Conservation (phyloP, 2,329 filamentous ascomycete species). For the Alternaria atra region DNA sequence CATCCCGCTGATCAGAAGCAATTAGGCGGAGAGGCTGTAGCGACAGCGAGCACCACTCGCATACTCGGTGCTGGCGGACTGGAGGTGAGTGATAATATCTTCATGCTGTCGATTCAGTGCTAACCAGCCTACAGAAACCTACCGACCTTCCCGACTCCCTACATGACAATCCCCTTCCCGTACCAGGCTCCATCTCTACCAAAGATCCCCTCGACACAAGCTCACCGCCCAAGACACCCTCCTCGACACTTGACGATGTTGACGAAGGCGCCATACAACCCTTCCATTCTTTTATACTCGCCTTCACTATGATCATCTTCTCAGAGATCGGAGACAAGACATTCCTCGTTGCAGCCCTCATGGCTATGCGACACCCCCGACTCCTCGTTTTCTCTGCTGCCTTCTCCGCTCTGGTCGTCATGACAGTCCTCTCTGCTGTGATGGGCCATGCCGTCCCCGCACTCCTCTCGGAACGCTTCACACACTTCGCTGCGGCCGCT, state of each 20-base stretch:
- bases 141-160: slow-evolving; percentile 80
- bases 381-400: slow-evolving; percentile 93
- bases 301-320: slow-evolving; percentile 95
- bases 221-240: slow-evolving; percentile 35
- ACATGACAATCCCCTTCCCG: slow-evolving; percentile 75
- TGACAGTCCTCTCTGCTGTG: slow-evolving; percentile 94
- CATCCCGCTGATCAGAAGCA: slow-evolving; percentile 83
- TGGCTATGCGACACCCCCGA: slow-evolving; percentile 98
- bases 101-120: neutral
- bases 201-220: slow-evolving; percentile 63
- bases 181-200: slow-evolving; percentile 69
- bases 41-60: slow-evolving; percentile 24
- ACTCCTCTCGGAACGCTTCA: slow-evolving; percentile 88
- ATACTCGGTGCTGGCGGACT: slow-evolving; percentile 50
- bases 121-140: slow-evolving; percentile 69
- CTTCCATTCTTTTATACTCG: slow-evolving; percentile 87
- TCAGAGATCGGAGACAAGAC: slow-evolving; percentile 99
- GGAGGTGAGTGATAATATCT: slow-evolving; percentile 38
- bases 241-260: slow-evolving; percentile 53
- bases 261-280: slow-evolving; percentile 74
- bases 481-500: slow-evolving; percentile 82
- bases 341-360: slow-evolving; percentile 93
- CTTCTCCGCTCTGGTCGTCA: slow-evolving; percentile 88
- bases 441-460: slow-evolving; percentile 92
- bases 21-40: slow-evolving; percentile 29